These are phyloP conservation scores for Hyphopichia burtonii DNA, from an alignment of 1,139 yeast species.

Conservation along the genomic window DNA sequence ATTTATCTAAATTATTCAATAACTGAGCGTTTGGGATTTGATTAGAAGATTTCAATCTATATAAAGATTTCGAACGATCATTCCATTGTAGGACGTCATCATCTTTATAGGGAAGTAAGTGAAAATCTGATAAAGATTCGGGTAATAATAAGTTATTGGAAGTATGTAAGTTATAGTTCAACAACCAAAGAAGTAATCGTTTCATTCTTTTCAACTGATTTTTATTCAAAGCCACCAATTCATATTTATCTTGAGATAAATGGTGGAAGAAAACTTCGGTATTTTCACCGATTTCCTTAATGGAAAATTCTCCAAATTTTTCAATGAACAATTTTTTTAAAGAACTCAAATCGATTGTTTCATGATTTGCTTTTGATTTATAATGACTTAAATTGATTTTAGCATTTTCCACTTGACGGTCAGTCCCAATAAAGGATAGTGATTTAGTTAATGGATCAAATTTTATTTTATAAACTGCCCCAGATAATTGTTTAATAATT, in stretches of 20 bases:
- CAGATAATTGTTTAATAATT: constrained; percentile 48
- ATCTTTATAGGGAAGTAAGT: constrained; percentile 28
- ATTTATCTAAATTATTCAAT: constrained; percentile 19
- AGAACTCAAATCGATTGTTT: constrained; percentile 28
- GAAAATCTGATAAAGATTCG: background rate
- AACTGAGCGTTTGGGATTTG: constrained; percentile 7
- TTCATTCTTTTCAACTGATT: constrained; percentile 33
- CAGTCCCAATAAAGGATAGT: constrained; percentile 29
- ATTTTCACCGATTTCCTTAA: constrained; percentile 25
- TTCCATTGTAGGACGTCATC: constrained; percentile 38
- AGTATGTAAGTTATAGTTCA: constrained; percentile 34
- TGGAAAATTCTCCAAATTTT: constrained; percentile 25
- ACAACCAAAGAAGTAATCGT: constrained; percentile 38
- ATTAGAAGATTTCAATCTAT: background rate
- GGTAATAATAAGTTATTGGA: constrained; percentile 13
- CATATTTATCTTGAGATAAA: constrained; percentile 22
- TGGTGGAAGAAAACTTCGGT: constrained; percentile 37
- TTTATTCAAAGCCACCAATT: constrained; percentile 27
- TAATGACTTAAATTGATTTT: constrained; percentile 30
- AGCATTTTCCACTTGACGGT: constrained; percentile 33
- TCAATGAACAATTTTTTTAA: constrained; percentile 23
- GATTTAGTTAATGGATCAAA: constrained; percentile 23
- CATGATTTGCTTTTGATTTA: constrained; percentile 32
- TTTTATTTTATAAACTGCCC: constrained; percentile 54
- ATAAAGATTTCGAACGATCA: constrained; percentile 13